phyloP scores from a whole-genome alignment of 1,284 basidiomycete species.

The Rhodotorula sp. region DNA sequence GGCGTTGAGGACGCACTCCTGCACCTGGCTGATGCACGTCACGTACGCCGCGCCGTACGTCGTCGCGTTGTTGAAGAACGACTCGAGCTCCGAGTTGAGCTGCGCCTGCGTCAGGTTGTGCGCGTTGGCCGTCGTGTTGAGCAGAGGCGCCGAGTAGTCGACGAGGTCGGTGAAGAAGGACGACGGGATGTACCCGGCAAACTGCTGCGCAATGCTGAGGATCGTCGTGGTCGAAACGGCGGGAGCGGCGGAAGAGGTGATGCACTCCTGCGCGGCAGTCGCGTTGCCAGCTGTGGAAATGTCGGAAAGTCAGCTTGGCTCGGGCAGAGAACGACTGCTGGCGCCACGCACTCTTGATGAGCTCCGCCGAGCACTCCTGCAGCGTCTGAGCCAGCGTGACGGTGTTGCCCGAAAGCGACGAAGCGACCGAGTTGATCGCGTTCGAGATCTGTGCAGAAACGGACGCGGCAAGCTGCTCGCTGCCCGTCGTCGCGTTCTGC shows the following conservation, averaged over 20 bases:
- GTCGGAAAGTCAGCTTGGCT: background rate
- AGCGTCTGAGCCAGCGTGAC: slow-evolving; percentile 43
- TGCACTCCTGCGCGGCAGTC: slow-evolving; percentile 38
- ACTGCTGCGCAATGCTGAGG: slow-evolving; percentile 38
- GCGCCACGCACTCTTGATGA: slow-evolving; percentile 30
- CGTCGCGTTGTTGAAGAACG: slow-evolving; percentile 44
- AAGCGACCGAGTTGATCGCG: slow-evolving; percentile 41
- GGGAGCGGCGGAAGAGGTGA: slow-evolving; percentile 35
- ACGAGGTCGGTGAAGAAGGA: slow-evolving; percentile 45
- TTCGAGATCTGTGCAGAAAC: slow-evolving; percentile 42
- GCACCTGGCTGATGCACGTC: slow-evolving; percentile 41
- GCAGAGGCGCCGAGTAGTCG: slow-evolving; percentile 24
- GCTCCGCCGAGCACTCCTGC: slow-evolving; percentile 40
- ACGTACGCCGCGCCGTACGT: slow-evolving; percentile 43
- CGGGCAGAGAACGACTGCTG: background rate
- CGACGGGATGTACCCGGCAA: slow-evolving; percentile 42
- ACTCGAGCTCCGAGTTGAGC: slow-evolving; percentile 32
- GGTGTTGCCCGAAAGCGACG: slow-evolving; percentile 41
- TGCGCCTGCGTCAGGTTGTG: slow-evolving; percentile 35
- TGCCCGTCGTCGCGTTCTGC: slow-evolving; percentile 26
- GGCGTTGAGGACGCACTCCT: slow-evolving; percentile 41
- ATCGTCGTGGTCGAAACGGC: slow-evolving; percentile 37
- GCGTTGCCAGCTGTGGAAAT: slow-evolving; percentile 36
- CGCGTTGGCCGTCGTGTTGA: slow-evolving; percentile 35
- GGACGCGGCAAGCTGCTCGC: slow-evolving; percentile 32